Base-by-base conservation (phyloP, 2,329 filamentous ascomycete genomes). In the Cladophialophora carrionii region DNA sequence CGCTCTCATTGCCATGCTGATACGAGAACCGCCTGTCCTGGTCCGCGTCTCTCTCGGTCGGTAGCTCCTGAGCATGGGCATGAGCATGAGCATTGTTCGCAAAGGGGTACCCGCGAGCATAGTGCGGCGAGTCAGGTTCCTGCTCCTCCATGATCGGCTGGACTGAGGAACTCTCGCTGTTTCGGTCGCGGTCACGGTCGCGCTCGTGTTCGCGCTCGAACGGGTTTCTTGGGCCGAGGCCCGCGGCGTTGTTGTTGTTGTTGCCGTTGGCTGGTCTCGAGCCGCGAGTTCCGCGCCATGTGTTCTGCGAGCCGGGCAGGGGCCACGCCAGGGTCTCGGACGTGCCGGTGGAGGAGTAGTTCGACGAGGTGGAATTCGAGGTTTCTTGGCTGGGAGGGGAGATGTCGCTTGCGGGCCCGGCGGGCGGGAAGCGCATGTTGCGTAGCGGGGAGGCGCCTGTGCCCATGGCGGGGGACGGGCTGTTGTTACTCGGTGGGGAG, bases 261-360 rank as follows among this genome's bases (percentile, higher is more conserved):
- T 3, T 29, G 62, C 54, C 22, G 31, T n/a, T 31, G 4, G 52
- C 12, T 10, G 17, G 14, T 1, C 29, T 24, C 29, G 24, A 26
- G 10, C 17, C 52, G 52, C 52, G n/a, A 10, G 34, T 24, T 24
- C 48, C 49, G 59, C 61, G 67, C 64, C 67, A 62, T 14, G 41
- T 64, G 37, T 67, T 67, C 43, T 60, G 58, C 6, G 48, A 54
- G 4, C 62, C 51, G 14, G 67, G 62, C n/a, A 69, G 57, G 0
- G 67, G 67, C 67, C 67, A 69, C 17, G 64, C 37, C 9, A 60
- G 48, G n/a, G 64, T 69, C 22, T 67, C 64, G 59, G 52, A 53
- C 17, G 64, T 61, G 31, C 46, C 53, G 12, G 60, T 59, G 17
- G 60, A 58, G 17, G 65, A 68, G 3, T 53, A 46, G 46, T 63